Conservation (phyloP, 1,284 basidiomycete species). For the Irpex sp. region DNA sequence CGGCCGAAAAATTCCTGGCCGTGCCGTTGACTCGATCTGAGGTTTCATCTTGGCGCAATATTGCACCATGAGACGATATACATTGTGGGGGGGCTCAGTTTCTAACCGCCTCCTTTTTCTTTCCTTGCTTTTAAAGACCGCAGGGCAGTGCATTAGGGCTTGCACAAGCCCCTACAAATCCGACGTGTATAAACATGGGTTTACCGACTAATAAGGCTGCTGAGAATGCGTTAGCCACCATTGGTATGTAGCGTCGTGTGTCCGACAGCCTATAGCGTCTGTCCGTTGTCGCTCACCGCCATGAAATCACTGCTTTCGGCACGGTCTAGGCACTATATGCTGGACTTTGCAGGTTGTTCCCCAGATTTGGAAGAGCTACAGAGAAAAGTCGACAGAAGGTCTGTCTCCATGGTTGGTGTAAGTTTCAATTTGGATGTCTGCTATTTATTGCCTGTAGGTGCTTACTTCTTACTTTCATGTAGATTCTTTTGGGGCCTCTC, state of each 20-base stretch:
- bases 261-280: too few species aligned
- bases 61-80: neutral
- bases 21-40: neutral
- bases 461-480: neutral
- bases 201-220: conserved; percentile 45
- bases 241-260: conserved; percentile 53
- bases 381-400: conserved; percentile 72
- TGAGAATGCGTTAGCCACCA: conserved; percentile 40
- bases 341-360: conserved; percentile 77
- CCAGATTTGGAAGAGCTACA: conserved; percentile 77
- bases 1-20: neutral
- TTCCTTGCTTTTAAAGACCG: neutral
- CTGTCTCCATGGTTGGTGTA: conserved; percentile 76
- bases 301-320: neutral
- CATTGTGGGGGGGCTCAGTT: neutral
- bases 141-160: conserved; percentile 43
- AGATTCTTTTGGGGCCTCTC: conserved; percentile 63
- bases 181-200: conserved; percentile 71
- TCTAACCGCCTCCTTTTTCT: neutral
- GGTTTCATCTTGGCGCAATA: neutral
- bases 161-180: conserved; percentile 65
- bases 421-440: neutral
- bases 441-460: neutral
- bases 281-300: too few species aligned
- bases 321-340: conserved; percentile 56